Evolutionary conservation across 805 yeast genomes (phyloP).

Genomic region (Hanseniaspora hatyaiensis): DNA sequence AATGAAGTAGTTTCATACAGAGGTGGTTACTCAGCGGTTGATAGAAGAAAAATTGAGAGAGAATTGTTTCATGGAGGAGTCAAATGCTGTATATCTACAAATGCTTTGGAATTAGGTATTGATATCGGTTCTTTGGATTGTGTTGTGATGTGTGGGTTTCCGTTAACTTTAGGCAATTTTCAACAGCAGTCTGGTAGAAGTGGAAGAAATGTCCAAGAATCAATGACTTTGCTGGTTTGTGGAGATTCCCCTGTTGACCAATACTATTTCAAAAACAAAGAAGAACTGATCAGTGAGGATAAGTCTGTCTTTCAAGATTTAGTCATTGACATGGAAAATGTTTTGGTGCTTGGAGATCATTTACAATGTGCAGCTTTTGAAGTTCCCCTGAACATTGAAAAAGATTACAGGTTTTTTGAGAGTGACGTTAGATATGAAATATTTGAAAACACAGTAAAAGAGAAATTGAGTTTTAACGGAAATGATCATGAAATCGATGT

Average conservation of each 20-base stretch:
- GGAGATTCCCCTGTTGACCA: conserved; percentile 79
- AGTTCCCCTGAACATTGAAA: conserved; percentile 44
- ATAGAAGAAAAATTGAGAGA: conserved; percentile 74
- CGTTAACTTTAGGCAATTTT: conserved; percentile 71
- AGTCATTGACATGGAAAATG: conserved; percentile 49
- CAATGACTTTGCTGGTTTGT: conserved; percentile 74
- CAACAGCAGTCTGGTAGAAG: conserved; percentile 97
- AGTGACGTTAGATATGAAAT: conserved; percentile 20
- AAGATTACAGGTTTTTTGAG: conserved; percentile 47
- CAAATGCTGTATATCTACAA: conserved; percentile 82
- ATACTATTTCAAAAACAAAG: conserved; percentile 53
- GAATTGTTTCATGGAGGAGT: conserved; percentile 83
- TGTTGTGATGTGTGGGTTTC: conserved; percentile 86
- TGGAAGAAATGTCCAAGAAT: conserved; percentile 77
- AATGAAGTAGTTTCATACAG: conserved; percentile 82
- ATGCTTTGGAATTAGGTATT: conserved; percentile 89
- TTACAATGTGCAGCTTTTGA: conserved; percentile 92
- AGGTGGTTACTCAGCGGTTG: conserved; percentile 84
- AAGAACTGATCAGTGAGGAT: conserved; percentile 24
- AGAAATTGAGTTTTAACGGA: conserved; percentile 33
- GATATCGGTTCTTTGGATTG: conserved; percentile 90
- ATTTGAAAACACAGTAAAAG: conserved; percentile 29
- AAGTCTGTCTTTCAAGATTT: conserved; percentile 53
- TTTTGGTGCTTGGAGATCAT: conserved; percentile 63
- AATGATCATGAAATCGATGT: conserved; percentile 27